Base-by-base conservation (phyloP, 2,329 filamentous ascomycete species). In the Penicillium freii region DNA sequence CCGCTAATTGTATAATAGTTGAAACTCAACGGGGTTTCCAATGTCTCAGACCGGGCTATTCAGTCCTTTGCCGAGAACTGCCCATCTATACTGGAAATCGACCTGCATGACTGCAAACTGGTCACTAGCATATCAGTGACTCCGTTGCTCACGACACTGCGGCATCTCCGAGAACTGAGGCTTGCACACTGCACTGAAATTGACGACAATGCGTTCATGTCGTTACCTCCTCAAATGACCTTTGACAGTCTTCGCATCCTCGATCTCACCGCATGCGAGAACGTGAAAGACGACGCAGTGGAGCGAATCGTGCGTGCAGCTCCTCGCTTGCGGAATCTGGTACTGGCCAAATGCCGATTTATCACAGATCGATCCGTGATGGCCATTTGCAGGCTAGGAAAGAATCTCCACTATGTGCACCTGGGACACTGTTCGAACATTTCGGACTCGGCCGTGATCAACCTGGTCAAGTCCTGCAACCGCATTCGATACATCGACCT, bases 401-500 rank as follows among this genome's bases (percentile, higher is more conserved):
- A 97, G 80, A 99, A 97, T 68, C 79, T 99, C 54, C 94, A 99
- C 74, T 97, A 96, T 73, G 88, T 99, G 51, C 94, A 99, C 70
- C 82, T 99, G 2, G 94, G 94, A 10, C 94, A 99, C 73, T 99
- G 94, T 74, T 85, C 86, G 29, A 87, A 92, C 46, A 92, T 99
- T 69, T 97, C 93, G 0, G 94, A 99, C 70, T 82, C 87, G 36
- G 92, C 91, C 1, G 91, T 99, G 19, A 89, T 90, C 66, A 87
- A 87, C 54, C 81, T 99, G 33, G 91, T 97, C 39, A 87, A 88
- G 64, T 81, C 81, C 52, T 99, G 94, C 80, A 97, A 93, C 69
- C 86, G 94, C 25, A 97, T 99, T 64, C 85, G 94, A 54, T 99
- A 99, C 73, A 99, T 99, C 62, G 94, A 99, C 71, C 80, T 99